Evolutionary conservation across 495 filamentous ascomycete genomes (phyloP), one percentile per base, ranked within the genome.

Genomic region (Apiosordaria backusii): DNA sequence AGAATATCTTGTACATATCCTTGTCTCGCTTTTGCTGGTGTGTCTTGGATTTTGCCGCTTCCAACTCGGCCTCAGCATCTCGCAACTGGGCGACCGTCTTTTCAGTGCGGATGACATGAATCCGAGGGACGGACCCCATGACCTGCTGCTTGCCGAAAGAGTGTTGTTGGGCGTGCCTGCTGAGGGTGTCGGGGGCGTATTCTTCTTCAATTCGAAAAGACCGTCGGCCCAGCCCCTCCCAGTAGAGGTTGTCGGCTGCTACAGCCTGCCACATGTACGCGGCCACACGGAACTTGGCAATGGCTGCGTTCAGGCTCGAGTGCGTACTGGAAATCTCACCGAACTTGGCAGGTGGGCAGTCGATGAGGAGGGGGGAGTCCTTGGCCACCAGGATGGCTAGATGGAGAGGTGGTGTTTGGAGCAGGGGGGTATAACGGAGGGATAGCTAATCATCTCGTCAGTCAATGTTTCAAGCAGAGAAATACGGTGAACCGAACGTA

Each of bases 231-330:
- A 84, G 70, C 54, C 79, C 78, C 60, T 80, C 76, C 23, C 70
- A 65, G 21, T 75, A 77, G 65, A 84, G 68, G 61, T 83, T 80
- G 59, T 83, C 80, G 19, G 80, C 82, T 3, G 79, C 82, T 40
- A 82, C 75, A 50, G 81, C 79, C 64, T 84, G 82, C 75, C 80
- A 80, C 78, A 83, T 82, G 73, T 83, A 82, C 24, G 79, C 82
- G 13, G 82, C 77, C 78, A 82, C 78, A 61, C 82, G 77, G 58
- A 84, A 73, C 65, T 84, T 84, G 61, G 78, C 69, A 59, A 82
- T 79, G 25, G 82, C 81, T 55, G 79, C 79, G 26, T 78, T 71
- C 7, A 81, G 71, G 66, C 73, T 68, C 35, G 74, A 74, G 65
- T 81, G 79, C 0, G 77, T 71, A 60, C 70, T 75, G 3, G 77